Conservation (phyloP, 1,284 basidiomycete genomes). For the Sanghuangporus weigelae region DNA sequence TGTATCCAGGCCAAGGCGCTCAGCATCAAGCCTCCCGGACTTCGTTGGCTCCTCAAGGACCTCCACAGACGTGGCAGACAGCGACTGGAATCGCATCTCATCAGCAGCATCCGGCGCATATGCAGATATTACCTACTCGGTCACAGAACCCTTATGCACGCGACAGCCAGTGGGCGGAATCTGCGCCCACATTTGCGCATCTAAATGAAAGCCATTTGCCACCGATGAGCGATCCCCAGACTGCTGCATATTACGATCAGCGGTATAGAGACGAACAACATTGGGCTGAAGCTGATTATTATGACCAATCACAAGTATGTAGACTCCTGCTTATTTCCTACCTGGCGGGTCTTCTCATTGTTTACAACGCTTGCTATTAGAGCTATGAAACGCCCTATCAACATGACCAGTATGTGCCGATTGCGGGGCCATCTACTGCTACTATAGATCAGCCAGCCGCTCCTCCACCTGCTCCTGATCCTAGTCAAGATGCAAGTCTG, state of each 20-base stretch:
- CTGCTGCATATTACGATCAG: slow-evolving; percentile 39
- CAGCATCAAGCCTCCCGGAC: slow-evolving; percentile 25
- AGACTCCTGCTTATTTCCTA: background rate
- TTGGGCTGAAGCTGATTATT: slow-evolving; percentile 52
- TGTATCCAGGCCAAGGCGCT: slow-evolving; percentile 40
- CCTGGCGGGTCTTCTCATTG: background rate
- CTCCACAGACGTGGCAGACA: slow-evolving; percentile 59
- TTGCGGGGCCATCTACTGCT: background rate
- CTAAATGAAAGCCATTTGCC: slow-evolving; percentile 25
- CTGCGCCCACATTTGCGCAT: slow-evolving; percentile 38
- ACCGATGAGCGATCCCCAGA: slow-evolving; percentile 4
- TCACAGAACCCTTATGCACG: slow-evolving; percentile 37
- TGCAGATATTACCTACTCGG: slow-evolving; percentile 42
- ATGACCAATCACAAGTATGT: slow-evolving; percentile 41
- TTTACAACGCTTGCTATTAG: background rate
- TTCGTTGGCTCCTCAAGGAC: slow-evolving; percentile 41
- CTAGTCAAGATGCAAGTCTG: background rate
- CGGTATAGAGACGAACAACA: slow-evolving; percentile 54
- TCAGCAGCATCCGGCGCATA: slow-evolving; percentile 50
- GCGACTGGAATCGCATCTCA: slow-evolving; percentile 55
- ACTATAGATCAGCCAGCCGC: background rate
- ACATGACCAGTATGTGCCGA: background rate
- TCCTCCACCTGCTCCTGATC: background rate
- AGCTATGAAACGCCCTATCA: background rate
- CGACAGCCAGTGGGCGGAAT: slow-evolving; percentile 42